Evolutionary conservation across 257 asterid genomes (phyloP).

Genomic region (Solanum tarijense): DNA sequence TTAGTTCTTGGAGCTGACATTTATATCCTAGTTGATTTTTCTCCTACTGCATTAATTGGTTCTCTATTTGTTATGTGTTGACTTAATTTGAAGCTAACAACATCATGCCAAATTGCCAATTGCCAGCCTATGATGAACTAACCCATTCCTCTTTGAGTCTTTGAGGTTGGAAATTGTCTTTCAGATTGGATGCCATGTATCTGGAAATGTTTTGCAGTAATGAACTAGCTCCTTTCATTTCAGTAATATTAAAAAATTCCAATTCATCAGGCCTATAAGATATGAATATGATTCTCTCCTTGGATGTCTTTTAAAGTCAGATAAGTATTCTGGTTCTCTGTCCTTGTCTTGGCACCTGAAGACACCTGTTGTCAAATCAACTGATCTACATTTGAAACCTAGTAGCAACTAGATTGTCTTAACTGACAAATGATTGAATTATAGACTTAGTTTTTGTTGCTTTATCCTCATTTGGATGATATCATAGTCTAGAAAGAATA

Average conservation of each 20-base stretch:
- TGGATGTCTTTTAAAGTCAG: not conserved
- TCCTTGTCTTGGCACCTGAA: not conserved
- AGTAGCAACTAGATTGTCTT: not conserved
- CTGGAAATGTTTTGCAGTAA: not conserved
- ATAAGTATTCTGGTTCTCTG: not conserved
- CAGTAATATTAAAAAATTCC: not conserved
- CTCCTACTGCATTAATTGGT: not conserved
- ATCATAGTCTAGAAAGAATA: not conserved
- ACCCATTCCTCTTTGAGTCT: not conserved
- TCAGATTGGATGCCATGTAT: not conserved
- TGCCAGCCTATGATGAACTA: not conserved
- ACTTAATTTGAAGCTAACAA: not conserved
- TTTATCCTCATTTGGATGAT: not conserved
- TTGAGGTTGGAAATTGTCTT: not conserved
- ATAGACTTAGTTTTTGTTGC: not conserved
- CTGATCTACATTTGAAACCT: not conserved
- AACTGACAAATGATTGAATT: not conserved
- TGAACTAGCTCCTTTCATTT: not conserved
- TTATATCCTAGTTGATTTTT: slow-evolving; percentile 51
- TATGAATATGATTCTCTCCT: not conserved
- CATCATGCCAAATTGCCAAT: not conserved
- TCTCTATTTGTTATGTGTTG: not conserved
- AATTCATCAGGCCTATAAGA: not conserved
- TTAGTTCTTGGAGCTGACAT: slow-evolving; percentile 95
- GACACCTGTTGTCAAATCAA: not conserved